Evolutionary conservation across 305 asterid species (phyloP).

Genomic region (Solanum hybrid): DNA sequence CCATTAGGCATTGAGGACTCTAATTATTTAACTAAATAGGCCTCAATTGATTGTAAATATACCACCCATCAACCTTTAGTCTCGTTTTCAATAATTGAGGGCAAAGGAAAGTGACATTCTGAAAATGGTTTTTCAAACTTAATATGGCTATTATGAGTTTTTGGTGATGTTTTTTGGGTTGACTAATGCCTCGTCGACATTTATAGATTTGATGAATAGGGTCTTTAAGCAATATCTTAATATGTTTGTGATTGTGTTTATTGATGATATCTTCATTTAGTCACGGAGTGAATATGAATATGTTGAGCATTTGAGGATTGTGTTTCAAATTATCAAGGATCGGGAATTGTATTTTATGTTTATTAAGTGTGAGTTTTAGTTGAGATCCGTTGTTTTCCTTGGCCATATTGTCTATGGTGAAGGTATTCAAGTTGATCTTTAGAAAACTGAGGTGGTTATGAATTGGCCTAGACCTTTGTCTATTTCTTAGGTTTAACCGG

Average conservation of each 20-base stretch:
- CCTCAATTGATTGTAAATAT: neutral
- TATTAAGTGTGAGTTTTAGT: neutral
- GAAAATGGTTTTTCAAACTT: neutral
- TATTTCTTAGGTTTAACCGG: neutral
- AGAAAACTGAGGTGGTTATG: neutral
- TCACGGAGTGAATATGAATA: neutral
- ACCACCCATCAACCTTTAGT: neutral
- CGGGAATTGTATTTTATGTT: neutral
- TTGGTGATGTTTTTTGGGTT: neutral
- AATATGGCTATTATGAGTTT: neutral
- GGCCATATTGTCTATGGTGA: neutral
- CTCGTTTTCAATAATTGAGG: neutral
- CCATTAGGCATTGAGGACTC: neutral
- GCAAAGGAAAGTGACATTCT: neutral
- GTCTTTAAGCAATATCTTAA: neutral
- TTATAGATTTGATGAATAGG: neutral
- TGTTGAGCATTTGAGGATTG: neutral
- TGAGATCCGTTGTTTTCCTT: neutral
- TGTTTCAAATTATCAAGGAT: neutral
- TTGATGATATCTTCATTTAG: neutral
- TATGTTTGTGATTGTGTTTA: neutral
- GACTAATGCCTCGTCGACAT: neutral
- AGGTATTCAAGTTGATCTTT: neutral
- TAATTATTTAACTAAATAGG: neutral
- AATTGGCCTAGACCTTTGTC: neutral